phyloP scores from a whole-genome alignment of 2,329 filamentous ascomycete genomes.

The Ophiostoma tasmaniense region DNA sequence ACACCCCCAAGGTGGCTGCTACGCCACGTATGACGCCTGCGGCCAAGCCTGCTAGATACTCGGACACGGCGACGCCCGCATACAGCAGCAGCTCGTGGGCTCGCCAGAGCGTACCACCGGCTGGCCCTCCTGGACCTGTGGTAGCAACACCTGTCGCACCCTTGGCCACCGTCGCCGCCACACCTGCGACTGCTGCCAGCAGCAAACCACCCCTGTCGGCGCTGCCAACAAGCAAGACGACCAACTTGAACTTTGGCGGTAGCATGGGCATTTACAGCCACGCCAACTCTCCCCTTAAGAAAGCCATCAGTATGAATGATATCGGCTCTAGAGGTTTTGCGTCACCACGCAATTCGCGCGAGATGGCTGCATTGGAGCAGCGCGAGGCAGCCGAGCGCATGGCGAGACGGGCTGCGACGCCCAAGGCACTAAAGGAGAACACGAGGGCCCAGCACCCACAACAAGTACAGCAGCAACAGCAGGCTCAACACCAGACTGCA shows the following conservation, averaged over 20 bases:
- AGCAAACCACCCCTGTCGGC: slow-evolving; percentile 20
- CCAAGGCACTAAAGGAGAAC: slow-evolving; percentile 24
- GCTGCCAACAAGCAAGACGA: slow-evolving; percentile 19
- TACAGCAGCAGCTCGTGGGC: slow-evolving; percentile 14
- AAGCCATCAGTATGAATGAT: slow-evolving; percentile 57
- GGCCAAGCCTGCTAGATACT: slow-evolving; percentile 22
- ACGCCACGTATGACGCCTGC: slow-evolving; percentile 36
- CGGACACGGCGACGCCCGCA: slow-evolving; percentile 28
- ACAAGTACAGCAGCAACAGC: background rate
- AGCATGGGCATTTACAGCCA: slow-evolving; percentile 74
- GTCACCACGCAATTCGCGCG: slow-evolving; percentile 51
- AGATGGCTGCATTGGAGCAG: slow-evolving; percentile 54
- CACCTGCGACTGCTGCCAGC: slow-evolving; percentile 14
- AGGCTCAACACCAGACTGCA: background rate
- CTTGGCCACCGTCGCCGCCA: slow-evolving; percentile 9
- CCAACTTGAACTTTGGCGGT: slow-evolving; percentile 50
- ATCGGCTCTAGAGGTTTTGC: slow-evolving; percentile 35
- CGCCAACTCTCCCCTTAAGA: slow-evolving; percentile 74
- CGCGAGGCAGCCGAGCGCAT: slow-evolving; percentile 29
- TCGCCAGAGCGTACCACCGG: slow-evolving; percentile 20
- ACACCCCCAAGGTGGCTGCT: slow-evolving; percentile 27
- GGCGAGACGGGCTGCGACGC: slow-evolving; percentile 31
- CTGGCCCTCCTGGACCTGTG: background rate
- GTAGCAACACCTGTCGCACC: background rate
- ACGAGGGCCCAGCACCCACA: slow-evolving; percentile 19